Percentiles rank a stretch among this genome's conserved stretches.
phyloP scores from a whole-genome alignment of 108 stramenopile genomes.

The Skeletonema menzelii region DNA sequence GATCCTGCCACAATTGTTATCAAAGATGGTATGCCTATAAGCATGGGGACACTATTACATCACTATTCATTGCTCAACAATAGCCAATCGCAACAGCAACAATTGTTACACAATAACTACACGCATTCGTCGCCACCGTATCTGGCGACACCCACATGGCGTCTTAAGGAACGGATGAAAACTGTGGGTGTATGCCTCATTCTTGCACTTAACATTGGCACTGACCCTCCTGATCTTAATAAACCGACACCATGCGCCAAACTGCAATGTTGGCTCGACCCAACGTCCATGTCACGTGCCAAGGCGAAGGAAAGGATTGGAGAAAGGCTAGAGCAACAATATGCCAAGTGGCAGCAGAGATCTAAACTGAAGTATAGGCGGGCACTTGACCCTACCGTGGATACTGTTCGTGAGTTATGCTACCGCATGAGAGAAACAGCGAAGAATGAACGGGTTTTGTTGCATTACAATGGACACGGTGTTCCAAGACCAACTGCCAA shows the following conservation, averaged over 20 bases:
- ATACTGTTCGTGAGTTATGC: conserved; percentile 88
- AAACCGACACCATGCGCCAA: conserved; percentile 91
- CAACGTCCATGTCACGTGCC: conserved; percentile 60
- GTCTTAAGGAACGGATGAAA: conserved; percentile 92
- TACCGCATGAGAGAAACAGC: conserved; percentile 73
- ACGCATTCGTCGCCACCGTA: conserved; percentile 4
- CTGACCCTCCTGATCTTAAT: conserved; percentile 95
- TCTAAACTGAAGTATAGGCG: conserved; percentile 72
- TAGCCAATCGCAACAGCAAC: neutral
- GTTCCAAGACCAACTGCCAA: conserved; percentile 94
- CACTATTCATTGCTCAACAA: conserved; percentile 31
- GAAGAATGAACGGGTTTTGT: conserved; percentile 78
- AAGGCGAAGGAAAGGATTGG: conserved; percentile 92
- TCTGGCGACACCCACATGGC: conserved; percentile 77
- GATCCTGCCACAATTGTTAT: conserved; percentile 41
- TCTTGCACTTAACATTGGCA: conserved; percentile 94
- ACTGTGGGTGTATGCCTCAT: conserved; percentile 94
- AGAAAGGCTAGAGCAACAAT: conserved; percentile 88
- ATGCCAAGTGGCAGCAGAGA: conserved; percentile 81
- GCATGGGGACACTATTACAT: conserved; percentile 35
- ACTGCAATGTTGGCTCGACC: conserved; percentile 97
- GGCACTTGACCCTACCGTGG: conserved; percentile 94
- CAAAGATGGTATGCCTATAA: conserved; percentile 34
- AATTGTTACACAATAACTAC: neutral
- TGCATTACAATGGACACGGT: conserved; percentile 99